phyloP scores from a whole-genome alignment of 2,329 filamentous ascomycete species.

The Fusarium drepaniforme region DNA sequence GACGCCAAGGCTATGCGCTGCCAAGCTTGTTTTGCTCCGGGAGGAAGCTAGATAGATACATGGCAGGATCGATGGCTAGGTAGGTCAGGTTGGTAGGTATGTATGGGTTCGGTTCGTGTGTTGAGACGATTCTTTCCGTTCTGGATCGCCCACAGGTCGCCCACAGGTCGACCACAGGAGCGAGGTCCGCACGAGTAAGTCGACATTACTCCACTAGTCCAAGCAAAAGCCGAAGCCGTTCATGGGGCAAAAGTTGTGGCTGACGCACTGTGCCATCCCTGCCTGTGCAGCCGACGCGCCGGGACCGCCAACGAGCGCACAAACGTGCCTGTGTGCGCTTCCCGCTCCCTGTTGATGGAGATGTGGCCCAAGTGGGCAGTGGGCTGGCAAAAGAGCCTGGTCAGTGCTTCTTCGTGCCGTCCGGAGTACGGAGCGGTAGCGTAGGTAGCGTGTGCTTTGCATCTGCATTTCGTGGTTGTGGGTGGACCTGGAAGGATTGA shows the following conservation, averaged over 20 bases:
- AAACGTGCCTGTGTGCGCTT: slow-evolving; percentile 42
- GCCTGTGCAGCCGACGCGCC: slow-evolving; percentile 28
- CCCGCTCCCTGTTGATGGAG: slow-evolving; percentile 44
- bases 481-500: neutral
- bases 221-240: slow-evolving; percentile 28
- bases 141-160: neutral
- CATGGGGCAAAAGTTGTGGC: slow-evolving; percentile 26
- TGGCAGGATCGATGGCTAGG: neutral
- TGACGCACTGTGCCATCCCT: slow-evolving; percentile 38
- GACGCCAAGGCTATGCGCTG: neutral
- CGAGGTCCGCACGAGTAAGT: slow-evolving; percentile 7
- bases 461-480: slow-evolving; percentile 3
- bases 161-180: neutral
- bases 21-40: neutral
- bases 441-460: slow-evolving; percentile 13
- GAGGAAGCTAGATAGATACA: neutral
- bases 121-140: slow-evolving; percentile 9
- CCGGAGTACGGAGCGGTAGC: slow-evolving; percentile 10
- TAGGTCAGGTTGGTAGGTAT: neutral
- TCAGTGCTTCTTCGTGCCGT: slow-evolving; percentile 16
- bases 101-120: slow-evolving; percentile 7
- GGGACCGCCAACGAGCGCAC: slow-evolving; percentile 27
- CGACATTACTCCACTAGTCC: slow-evolving; percentile 19
- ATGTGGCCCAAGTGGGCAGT: slow-evolving; percentile 24
- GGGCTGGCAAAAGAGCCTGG: slow-evolving; percentile 15